Evolutionary conservation across 352 stramenopile genomes (phyloP), one percentile per base, ranked within the genome.

Genomic region (Pythium folliculosum): DNA sequence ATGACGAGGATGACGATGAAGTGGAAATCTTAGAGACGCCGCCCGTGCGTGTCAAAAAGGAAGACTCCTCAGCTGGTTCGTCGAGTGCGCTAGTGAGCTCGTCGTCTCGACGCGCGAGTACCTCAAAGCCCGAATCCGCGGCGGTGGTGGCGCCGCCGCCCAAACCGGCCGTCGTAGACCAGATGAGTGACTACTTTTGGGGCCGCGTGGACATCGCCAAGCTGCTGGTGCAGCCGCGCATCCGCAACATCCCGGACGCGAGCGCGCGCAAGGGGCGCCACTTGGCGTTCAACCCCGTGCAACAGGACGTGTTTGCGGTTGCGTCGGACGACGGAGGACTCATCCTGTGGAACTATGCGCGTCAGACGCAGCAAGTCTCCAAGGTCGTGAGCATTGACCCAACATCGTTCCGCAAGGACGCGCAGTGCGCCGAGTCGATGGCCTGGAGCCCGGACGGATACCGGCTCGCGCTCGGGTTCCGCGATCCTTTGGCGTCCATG

Each of bases 401-500:
- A 55, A 38, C 64, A 6, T 89, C 85, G 12, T 91, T 96, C 48
- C 88, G 88, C 0, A 60, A 67, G n/a, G 80, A 90, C 3, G 82
- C 69, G 59, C 71, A 76, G 22, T 94, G 84, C 67, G 80, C 84
- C 17, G 87, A 92, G 62, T 81, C 77, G 37, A 89, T 94, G 19
- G 75, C 79, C 45, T 95, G 87, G 87, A 92, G 80, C 52, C 84
- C 84, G 0, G 81, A 91, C 44, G 83, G 84, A 50, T 77, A 90
- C 40, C 86, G 87, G 19, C 68, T 96, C 40, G 88, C 86, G 0
- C 85, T 96, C 67, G 84, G 79, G 47, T 96, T 96, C 59, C 84
- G 86, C 6, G 86, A 96, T 57, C 74, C 84, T 30, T 10, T 91
- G 8, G 22, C 82, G 2, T 70, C 74, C 25, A 77, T 76, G 60